Percentiles rank a stretch among this genome's conserved stretches.
phyloP scores from a whole-genome alignment of 768 basidiomycete species.

The Russula earlei region DNA sequence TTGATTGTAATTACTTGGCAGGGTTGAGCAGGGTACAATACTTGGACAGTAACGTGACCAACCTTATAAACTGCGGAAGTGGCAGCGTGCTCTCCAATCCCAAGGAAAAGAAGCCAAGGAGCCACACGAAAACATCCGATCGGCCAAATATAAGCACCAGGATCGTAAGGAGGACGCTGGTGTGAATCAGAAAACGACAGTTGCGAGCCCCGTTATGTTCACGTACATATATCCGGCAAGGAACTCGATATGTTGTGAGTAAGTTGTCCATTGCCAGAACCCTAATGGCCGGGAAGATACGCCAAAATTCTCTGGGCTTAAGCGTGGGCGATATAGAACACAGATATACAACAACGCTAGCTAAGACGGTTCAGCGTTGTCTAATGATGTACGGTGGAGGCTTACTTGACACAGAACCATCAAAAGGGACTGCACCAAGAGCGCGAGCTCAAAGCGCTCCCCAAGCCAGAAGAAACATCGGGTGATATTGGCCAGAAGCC shows the following conservation, averaged over 20 bases:
- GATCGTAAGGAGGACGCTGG: slow-evolving; percentile 58
- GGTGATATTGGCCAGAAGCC: slow-evolving; percentile 75
- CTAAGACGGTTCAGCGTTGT: slow-evolving; percentile 30
- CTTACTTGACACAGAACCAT: slow-evolving; percentile 79
- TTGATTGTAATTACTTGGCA: slow-evolving; percentile 62
- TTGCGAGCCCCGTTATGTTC: slow-evolving; percentile 19
- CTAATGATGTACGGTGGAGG: neutral
- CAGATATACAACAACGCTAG: slow-evolving; percentile 76
- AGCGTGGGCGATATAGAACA: slow-evolving; percentile 54
- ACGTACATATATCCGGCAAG: slow-evolving; percentile 65
- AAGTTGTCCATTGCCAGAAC: slow-evolving; percentile 82
- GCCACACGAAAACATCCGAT: slow-evolving; percentile 45
- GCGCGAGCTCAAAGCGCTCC: slow-evolving; percentile 61
- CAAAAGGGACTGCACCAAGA: slow-evolving; percentile 73
- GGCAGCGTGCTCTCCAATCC: slow-evolving; percentile 84
- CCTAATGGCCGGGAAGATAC: slow-evolving; percentile 55
- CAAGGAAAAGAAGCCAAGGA: slow-evolving; percentile 67
- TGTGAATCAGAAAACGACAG: neutral
- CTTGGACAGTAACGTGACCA: slow-evolving; percentile 4
- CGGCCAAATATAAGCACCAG: slow-evolving; percentile 65
- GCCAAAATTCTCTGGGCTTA: slow-evolving; percentile 49
- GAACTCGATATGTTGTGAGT: slow-evolving; percentile 75
- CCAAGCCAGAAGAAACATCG: slow-evolving; percentile 91
- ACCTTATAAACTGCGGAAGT: slow-evolving; percentile 78
- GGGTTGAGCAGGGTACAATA: neutral